Conservation (phyloP, 768 basidiomycete genomes). For the Boletus tylopilopsis region DNA sequence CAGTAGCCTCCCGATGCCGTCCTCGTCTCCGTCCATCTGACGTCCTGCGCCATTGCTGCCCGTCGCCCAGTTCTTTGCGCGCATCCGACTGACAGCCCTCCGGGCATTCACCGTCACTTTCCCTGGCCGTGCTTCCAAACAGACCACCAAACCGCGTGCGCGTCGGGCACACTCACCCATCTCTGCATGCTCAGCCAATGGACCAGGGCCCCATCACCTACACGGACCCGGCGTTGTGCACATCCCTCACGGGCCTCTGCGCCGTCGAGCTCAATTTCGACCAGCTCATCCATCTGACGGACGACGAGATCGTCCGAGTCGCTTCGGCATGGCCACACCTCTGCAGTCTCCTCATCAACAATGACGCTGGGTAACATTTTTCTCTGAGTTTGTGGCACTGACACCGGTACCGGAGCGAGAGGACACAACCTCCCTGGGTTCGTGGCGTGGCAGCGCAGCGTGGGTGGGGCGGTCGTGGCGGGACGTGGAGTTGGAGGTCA, state of each 20-base stretch:
- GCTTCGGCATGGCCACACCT: slow-evolving; percentile 2
- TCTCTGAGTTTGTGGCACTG: too few species aligned
- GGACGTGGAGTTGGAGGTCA: too few species aligned
- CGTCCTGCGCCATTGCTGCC: neutral
- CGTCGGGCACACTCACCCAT: neutral
- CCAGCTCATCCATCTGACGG: neutral
- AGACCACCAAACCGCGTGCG: neutral
- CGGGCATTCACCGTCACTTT: neutral
- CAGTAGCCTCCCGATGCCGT: neutral
- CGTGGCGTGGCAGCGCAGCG: too few species aligned
- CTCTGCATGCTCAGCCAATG: slow-evolving; percentile 2
- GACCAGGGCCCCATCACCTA: neutral
- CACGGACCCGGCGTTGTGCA: slow-evolving; percentile 1
- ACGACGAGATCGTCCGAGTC: neutral
- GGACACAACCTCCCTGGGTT: too few species aligned
- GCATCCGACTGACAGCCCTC: neutral
- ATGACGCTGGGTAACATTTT: too few species aligned
- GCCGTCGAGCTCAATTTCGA: neutral
- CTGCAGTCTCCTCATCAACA: neutral
- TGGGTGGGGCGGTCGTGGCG: too few species aligned
- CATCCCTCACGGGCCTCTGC: neutral
- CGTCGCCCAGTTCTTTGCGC: neutral
- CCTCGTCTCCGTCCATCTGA: neutral
- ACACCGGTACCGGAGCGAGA: too few species aligned
- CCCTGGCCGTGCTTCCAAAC: neutral